phyloP scores from a whole-genome alignment of 1,284 basidiomycete species.

The Ceratobasidium sp. region DNA sequence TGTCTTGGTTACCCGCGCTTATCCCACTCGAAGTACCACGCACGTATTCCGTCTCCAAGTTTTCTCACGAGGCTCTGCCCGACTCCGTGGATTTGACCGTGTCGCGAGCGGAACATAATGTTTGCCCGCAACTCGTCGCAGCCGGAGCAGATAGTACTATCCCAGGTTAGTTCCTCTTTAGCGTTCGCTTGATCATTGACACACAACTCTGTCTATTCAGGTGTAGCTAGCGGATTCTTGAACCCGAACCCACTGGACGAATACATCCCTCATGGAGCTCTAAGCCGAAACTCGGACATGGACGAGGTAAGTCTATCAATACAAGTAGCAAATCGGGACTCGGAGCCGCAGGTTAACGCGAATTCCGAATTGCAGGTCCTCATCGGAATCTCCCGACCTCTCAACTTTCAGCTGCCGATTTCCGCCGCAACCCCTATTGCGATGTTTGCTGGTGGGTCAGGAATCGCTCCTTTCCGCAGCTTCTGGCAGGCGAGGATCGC shows the following conservation, averaged over 20 bases:
- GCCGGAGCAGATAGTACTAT: slow-evolving; percentile 22
- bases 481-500: slow-evolving; percentile 27
- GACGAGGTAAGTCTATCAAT: slow-evolving; percentile 10
- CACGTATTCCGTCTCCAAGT: slow-evolving; percentile 39
- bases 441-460: slow-evolving; percentile 31
- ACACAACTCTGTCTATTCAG: slow-evolving; percentile 1
- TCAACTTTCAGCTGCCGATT: slow-evolving; percentile 39
- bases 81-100: slow-evolving; percentile 40
- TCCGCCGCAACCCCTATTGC: slow-evolving; percentile 25
- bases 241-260: slow-evolving; percentile 39
- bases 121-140: slow-evolving; percentile 28
- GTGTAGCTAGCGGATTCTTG: slow-evolving; percentile 32
- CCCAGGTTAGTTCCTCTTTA: slow-evolving; percentile 13
- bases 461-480: slow-evolving; percentile 29
- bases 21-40: slow-evolving; percentile 37
- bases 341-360: neutral
- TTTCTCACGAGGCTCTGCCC: slow-evolving; percentile 22
- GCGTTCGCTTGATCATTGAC: neutral
- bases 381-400: slow-evolving; percentile 39
- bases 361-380: slow-evolving; percentile 15
- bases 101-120: slow-evolving; percentile 28
- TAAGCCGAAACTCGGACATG: slow-evolving; percentile 17
- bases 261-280: slow-evolving; percentile 8
- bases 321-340: neutral
- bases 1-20: slow-evolving; percentile 36